These are phyloP conservation scores for Aspergillus sp. DNA, from an alignment of 2,329 filamentous ascomycete species.

Conservation along the genomic window DNA sequence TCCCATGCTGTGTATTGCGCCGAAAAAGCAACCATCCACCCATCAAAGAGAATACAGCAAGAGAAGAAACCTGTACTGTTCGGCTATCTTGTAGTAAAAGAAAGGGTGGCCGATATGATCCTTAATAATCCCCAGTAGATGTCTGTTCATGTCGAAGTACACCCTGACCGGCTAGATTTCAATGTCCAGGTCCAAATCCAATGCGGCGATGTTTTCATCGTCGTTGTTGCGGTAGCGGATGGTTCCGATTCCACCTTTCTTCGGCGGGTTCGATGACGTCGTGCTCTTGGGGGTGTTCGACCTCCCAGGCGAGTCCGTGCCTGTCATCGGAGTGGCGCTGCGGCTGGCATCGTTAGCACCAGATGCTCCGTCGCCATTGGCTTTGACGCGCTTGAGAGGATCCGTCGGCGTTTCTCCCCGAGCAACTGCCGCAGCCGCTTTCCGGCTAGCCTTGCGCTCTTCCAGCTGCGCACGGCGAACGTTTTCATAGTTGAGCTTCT, in stretches of 20 bases:
- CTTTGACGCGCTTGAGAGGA: constrained; percentile 53
- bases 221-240: constrained; percentile 72
- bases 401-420: constrained; percentile 52
- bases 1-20: neutral
- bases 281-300: constrained; percentile 42
- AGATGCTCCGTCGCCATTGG: constrained; percentile 55
- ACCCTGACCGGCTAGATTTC: constrained; percentile 67
- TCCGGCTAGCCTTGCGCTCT: constrained; percentile 58
- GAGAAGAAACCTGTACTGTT: neutral
- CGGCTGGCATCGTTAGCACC: constrained; percentile 31
- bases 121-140: too few species aligned
- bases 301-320: constrained; percentile 44
- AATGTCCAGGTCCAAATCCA: constrained; percentile 88
- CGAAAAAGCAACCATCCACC: neutral
- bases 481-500: constrained; percentile 73
- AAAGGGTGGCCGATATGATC: too few species aligned
- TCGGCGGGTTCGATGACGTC: constrained; percentile 28
- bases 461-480: constrained; percentile 84
- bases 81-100: too few species aligned
- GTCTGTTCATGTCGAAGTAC: neutral
- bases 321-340: constrained; percentile 42
- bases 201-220: constrained; percentile 79
- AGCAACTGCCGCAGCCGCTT: constrained; percentile 52
- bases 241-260: constrained; percentile 49
- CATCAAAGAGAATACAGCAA: neutral